Conservation (phyloP, 176 grass and related monocot species). For the Oryza nivara region DNA sequence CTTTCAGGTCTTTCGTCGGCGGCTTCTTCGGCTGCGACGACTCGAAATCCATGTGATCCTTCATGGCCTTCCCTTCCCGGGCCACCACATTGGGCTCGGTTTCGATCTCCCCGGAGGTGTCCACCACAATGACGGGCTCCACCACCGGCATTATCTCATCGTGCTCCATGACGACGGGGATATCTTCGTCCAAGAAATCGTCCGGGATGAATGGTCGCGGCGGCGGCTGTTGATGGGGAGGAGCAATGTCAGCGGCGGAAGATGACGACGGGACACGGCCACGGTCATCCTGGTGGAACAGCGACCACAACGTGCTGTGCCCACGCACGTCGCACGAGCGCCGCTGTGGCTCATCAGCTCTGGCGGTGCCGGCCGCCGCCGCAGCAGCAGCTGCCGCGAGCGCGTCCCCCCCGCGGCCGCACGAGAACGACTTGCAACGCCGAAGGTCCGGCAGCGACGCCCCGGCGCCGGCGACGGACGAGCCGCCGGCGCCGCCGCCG, state of each 20-base stretch:
- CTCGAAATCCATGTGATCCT: conserved; percentile 96
- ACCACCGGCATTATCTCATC: conserved; percentile 69
- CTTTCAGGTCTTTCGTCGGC: conserved; percentile 81
- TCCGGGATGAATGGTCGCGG: conserved; percentile 44
- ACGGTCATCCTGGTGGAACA: conserved; percentile 92
- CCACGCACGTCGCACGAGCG: conserved; percentile 92
- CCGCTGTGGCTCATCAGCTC: conserved; percentile 61
- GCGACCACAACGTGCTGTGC: conserved; percentile 78
- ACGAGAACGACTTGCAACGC: conserved; percentile 85
- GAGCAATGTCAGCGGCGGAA: conserved; percentile 28
- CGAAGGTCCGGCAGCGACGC: conserved; percentile 61
- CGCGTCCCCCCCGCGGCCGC: conserved; percentile 53
- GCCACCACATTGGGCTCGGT: conserved; percentile 24
- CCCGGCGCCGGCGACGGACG: conserved; percentile 9
- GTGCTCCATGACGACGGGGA: conserved; percentile 39
- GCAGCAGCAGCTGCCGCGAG: conserved; percentile 15
- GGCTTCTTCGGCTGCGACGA: conserved; percentile 57
- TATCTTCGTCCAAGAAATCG: conserved; percentile 56
- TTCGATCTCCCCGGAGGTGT: conserved; percentile 66
- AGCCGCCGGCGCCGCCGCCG: neutral
- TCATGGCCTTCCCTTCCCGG: conserved; percentile 57
- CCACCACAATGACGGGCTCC: conserved; percentile 54
- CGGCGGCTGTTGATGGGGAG: conserved; percentile 3
- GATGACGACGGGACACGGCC: conserved; percentile 64
- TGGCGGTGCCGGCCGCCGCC: neutral